phyloP scores from a whole-genome alignment of 768 basidiomycete species.

The Phlebiopsis flavidoalba region DNA sequence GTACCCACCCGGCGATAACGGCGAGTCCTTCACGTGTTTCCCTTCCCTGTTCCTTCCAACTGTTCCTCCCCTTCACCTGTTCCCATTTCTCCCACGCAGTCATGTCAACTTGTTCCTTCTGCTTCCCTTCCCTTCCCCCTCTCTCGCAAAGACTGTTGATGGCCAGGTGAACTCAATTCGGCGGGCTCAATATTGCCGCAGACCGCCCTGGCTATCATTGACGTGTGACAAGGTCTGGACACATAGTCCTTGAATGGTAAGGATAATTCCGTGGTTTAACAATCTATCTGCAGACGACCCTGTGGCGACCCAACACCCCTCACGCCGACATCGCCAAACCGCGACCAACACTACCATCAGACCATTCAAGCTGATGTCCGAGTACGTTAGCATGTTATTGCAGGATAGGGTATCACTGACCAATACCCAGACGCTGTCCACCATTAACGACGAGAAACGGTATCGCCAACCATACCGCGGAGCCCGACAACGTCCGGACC shows the following conservation, averaged over 20 bases:
- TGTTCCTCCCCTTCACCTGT: too few relatives aligned
- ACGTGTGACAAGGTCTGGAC: constrained; percentile 74
- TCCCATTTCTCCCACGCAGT: too few relatives aligned
- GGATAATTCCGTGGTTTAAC: too few relatives aligned
- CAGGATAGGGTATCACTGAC: neutral
- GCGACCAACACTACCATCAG: constrained; percentile 60
- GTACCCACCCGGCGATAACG: too few relatives aligned
- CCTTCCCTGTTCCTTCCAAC: too few relatives aligned
- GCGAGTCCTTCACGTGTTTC: too few relatives aligned
- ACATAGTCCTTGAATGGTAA: too few relatives aligned
- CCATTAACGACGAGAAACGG: constrained; percentile 78
- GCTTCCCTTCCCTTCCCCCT: too few relatives aligned
- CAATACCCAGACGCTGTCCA: constrained; percentile 48
- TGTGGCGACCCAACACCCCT: constrained; percentile 83
- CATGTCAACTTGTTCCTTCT: too few relatives aligned
- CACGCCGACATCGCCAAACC: constrained; percentile 66
- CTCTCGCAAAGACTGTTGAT: too few relatives aligned
- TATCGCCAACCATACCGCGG: constrained; percentile 47
- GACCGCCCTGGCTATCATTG: constrained; percentile 84
- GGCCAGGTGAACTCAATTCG: constrained; percentile 49
- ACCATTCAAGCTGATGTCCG: constrained; percentile 85
- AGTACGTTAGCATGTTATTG: constrained; percentile 37
- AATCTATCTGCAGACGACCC: constrained; percentile 67
- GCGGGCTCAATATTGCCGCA: constrained; percentile 73
- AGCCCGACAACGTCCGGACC: constrained; percentile 71